Conservation (phyloP, 352 stramenopile species). For the Pythium dissimile region DNA sequence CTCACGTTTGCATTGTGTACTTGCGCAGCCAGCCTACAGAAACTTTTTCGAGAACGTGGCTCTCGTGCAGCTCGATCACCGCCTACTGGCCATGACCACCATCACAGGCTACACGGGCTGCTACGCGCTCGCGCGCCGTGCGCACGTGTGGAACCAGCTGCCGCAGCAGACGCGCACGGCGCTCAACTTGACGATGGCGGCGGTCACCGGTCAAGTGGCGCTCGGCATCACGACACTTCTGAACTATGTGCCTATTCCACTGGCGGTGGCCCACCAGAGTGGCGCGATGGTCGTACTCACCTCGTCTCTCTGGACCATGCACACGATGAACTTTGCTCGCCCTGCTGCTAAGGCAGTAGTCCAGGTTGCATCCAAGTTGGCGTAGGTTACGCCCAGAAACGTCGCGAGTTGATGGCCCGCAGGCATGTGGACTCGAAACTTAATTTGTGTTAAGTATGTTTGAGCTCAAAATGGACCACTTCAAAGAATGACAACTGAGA, state of each 20-base stretch:
- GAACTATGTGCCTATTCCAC: slow-evolving; percentile 93
- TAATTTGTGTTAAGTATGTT: no score
- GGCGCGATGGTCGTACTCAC: slow-evolving; percentile 94
- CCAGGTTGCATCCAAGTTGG: slow-evolving; percentile 30
- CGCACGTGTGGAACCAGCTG: slow-evolving; percentile 84
- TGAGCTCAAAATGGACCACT: no score
- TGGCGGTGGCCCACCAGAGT: slow-evolving; percentile 96
- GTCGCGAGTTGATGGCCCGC: no score
- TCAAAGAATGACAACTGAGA: no score
- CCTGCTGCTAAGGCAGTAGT: slow-evolving; percentile 36
- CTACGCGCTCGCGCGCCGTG: slow-evolving; percentile 65
- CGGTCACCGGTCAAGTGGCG: slow-evolving; percentile 77
- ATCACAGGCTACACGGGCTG: slow-evolving; percentile 60
- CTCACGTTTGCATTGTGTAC: not conserved
- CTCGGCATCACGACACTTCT: slow-evolving; percentile 98
- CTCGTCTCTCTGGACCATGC: slow-evolving; percentile 89
- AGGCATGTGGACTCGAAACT: no score
- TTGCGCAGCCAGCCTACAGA: slow-evolving; percentile 69
- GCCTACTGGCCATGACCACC: slow-evolving; percentile 92
- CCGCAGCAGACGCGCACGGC: slow-evolving; percentile 70
- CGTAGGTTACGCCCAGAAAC: no score
- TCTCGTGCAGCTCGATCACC: slow-evolving; percentile 98
- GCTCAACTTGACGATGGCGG: slow-evolving; percentile 73
- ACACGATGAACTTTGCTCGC: slow-evolving; percentile 87
- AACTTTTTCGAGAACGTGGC: slow-evolving; percentile 99